Base-by-base conservation (phyloP, 768 basidiomycete species). In the Mycena filopes region DNA sequence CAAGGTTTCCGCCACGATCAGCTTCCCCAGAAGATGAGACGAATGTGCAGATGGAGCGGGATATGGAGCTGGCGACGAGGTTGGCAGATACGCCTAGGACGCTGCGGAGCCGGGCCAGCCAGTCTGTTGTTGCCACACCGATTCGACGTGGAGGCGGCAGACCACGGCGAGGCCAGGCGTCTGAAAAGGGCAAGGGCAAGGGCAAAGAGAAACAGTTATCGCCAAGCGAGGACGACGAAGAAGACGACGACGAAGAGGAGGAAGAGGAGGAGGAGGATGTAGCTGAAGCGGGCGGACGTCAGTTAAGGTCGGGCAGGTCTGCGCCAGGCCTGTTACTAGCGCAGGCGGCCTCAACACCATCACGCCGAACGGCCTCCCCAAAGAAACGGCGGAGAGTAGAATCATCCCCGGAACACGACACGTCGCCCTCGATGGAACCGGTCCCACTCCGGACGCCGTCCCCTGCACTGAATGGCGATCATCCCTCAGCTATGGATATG, bases 311-410 rank as follows among this genome's bases (percentile, higher is more conserved):
- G n/a, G 26, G 66, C 61, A 53, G 60, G 31, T 23, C 20, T 31
- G 57, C 55, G 2, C 61, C 68, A 25, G 71, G 66, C 47, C 51
- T 54, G 47, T 42, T 48, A 16, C 29, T 63, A 10, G 60, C 43
- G 2, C 42, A 47, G 38, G 29, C 61, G 25, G 4, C 55, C 18
- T 41, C 56, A 33, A 55, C 66, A 26, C 65, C 66, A 25, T 60
- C 70, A 6, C 56, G 74, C 31, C 71, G 67, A 60, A 36, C 72
- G 33, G 9, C 67, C 29, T 70, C 79, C 8, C 73, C 79, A 46
- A 78, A 80, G 62, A 87, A 87, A 74, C 82, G 85, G 45, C 76
- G 80, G 71, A 79, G 81, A 65, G 72, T 82, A 7, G 80, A 82
- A 55, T 80, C 79, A 36, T 78, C 80, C 1, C 76, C 81, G 18